A percentile compares a stretch with the other conserved stretches of the same genome.
Conservation (phyloP, 306 rosid species). For the Comarum palustre region DNA sequence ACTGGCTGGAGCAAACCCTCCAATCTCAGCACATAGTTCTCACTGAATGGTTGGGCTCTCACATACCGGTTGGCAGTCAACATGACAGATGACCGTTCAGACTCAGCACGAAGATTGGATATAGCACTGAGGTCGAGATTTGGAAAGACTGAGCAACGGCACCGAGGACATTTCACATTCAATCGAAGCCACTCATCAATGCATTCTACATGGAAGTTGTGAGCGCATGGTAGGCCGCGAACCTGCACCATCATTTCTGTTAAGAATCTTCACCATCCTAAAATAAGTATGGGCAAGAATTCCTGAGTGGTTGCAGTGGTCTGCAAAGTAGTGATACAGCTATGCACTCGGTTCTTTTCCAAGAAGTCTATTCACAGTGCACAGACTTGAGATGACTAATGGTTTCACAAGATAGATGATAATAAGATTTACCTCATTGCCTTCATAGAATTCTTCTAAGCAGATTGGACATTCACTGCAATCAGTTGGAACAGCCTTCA, state of each 20-base stretch:
- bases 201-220: conserved; percentile 96
- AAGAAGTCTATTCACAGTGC: background rate
- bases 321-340: background rate
- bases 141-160: conserved; percentile 98
- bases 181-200: conserved; percentile 98
- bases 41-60: conserved; percentile 75
- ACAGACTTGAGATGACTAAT: background rate
- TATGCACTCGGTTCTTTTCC: conserved; percentile 7
- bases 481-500: conserved; percentile 97
- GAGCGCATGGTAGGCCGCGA: conserved; percentile 97
- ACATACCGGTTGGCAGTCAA: conserved; percentile 69
- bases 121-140: conserved; percentile 98
- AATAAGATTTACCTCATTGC: conserved; percentile 70
- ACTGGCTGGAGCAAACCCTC: conserved; percentile 77
- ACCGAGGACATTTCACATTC: conserved; percentile 97
- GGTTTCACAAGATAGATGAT: background rate
- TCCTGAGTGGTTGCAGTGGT: background rate
- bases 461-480: conserved; percentile 98
- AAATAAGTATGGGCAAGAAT: background rate
- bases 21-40: conserved; percentile 76
- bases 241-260: conserved; percentile 57
- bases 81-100: conserved; percentile 67
- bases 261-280: conserved; percentile 23
- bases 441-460: conserved; percentile 86
- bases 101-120: conserved; percentile 79